phyloP scores from a whole-genome alignment of 495 filamentous ascomycete genomes.

The Talaromyces trachyspermus region DNA sequence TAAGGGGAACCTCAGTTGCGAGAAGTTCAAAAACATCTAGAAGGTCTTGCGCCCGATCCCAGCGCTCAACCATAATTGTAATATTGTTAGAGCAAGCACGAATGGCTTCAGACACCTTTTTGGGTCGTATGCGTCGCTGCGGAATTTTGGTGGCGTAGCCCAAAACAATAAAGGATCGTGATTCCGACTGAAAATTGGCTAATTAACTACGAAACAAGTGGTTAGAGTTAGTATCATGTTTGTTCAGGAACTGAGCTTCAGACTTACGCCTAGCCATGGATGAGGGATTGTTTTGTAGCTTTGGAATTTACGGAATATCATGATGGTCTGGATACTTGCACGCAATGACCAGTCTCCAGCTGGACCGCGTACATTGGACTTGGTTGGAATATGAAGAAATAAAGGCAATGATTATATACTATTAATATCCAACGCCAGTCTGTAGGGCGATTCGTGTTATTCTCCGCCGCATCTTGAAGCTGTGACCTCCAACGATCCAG shows the following conservation, averaged over 20 bases:
- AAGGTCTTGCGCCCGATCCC: not conserved
- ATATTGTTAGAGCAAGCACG: conserved; percentile 1
- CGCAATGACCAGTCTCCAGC: not conserved
- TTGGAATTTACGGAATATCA: too few species aligned
- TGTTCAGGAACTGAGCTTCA: not conserved
- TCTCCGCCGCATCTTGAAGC: not conserved
- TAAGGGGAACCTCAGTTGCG: not conserved
- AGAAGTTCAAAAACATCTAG: not conserved
- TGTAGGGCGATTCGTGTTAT: too few species aligned
- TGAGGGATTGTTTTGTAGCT: not conserved
- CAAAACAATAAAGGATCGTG: not conserved
- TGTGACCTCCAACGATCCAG: not conserved
- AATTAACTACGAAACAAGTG: not conserved
- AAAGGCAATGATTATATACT: not conserved
- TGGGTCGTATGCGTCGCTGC: not conserved
- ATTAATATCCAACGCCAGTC: not conserved
- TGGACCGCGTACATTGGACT: not conserved
- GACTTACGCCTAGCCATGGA: not conserved
- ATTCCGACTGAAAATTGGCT: not conserved
- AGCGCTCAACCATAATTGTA: not conserved
- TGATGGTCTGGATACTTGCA: too few species aligned
- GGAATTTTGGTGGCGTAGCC: not conserved
- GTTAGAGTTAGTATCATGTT: not conserved
- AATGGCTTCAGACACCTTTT: not conserved
- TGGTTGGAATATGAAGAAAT: not conserved